Evolutionary conservation across 2,329 filamentous ascomycete genomes (phyloP), one percentile per base, ranked within the genome.

Genomic region (Fusarium pininemorale): DNA sequence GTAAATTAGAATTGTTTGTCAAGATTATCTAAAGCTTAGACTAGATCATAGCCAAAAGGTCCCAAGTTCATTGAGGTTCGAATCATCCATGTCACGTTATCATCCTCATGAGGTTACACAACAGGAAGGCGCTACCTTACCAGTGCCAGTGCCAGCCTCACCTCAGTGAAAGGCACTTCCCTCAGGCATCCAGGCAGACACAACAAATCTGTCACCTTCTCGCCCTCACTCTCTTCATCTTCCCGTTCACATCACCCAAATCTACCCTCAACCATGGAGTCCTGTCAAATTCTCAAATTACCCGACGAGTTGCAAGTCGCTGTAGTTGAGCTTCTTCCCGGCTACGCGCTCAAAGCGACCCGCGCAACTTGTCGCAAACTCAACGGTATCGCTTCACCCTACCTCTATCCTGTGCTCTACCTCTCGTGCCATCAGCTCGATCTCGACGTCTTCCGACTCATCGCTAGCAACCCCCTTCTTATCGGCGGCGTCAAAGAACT

Each of bases 341-440:
- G 30, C 13, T 5, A 12, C 12, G 30, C 30, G 12, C 13, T 30
- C 30, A 30, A 30, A 12, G 13, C 30, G 30, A 12, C 12, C 30
- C 30, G 30, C 12, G 30, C 32, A 26, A 38, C 51, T 2, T 54
- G 51, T 1, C 1, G 1, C 1, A 38, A 22, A 3, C 32, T 54
- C 3, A 54, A 54, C 18, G 2, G 0, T 3, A 13, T 38, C 5
- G 35, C 35, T 0, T 54, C 51, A 0, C 24, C 51, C 2, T 28
- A 16, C 5, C 51, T 54, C 0, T 54, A 2, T 0, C 51, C 24
- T 16, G n/a, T 18, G 1, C 24, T 54, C 7, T 54, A 54, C 7
- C 24, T 54, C 3, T 54, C 32, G 1, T 54, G 51, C 0, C 51
- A 54, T 2, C 20, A 54, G 7, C 35, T 54, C 0, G 35, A 54